Conservation (phyloP, 306 rosid species). For the Pyrus pyrifolia region DNA sequence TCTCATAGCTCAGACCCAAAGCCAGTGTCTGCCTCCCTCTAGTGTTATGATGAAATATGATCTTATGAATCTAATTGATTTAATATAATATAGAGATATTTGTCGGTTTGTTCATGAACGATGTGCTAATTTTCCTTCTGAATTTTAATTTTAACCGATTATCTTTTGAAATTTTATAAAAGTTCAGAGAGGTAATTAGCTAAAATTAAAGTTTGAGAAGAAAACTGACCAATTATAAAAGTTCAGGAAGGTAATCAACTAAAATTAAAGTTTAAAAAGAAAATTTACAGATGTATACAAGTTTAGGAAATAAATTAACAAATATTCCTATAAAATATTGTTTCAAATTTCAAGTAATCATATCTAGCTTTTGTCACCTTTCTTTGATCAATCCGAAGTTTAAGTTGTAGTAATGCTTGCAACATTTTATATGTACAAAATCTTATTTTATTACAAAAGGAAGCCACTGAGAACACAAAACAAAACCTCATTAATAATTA, state of each 20-base stretch:
- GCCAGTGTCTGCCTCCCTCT: background rate
- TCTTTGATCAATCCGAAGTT: background rate
- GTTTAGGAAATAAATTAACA: too few relatives aligned
- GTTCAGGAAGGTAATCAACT: rapidly evolving
- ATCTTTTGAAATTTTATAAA: too few relatives aligned
- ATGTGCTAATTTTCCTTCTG: rapidly evolving
- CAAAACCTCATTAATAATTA: background rate
- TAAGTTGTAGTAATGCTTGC: background rate
- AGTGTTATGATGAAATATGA: too few relatives aligned
- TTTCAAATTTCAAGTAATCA: background rate
- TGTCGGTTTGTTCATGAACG: too few relatives aligned
- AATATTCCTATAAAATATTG: too few relatives aligned
- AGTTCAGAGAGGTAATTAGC: rapidly evolving
- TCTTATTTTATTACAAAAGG: background rate
- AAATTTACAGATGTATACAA: too few relatives aligned
- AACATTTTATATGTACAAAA: background rate
- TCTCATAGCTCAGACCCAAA: slow-evolving; percentile 23
- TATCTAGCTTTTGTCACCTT: background rate
- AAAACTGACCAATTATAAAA: too few relatives aligned
- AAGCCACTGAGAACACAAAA: background rate
- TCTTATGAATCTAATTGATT: too few relatives aligned
- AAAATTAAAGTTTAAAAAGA: too few relatives aligned
- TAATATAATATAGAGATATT: too few relatives aligned
- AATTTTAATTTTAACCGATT: too few relatives aligned
- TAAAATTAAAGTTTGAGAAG: too few relatives aligned